Evolutionary conservation across 2,329 filamentous ascomycete genomes (phyloP), one percentile per base, ranked within the genome.

Genomic region (Fusarium abutilonis): DNA sequence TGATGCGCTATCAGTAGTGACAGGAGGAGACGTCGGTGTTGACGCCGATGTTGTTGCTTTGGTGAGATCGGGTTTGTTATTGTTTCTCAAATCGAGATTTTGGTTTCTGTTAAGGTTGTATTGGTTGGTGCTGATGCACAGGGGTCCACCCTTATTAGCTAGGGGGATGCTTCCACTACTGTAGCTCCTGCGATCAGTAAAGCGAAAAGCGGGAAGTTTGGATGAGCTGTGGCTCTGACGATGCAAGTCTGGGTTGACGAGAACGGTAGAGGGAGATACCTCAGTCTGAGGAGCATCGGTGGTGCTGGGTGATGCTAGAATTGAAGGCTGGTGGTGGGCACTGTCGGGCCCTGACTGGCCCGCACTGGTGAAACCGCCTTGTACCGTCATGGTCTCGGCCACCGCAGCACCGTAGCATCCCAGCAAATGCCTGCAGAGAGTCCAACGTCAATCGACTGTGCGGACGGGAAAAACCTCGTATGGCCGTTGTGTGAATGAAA

Each of bases 131-230:
- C 42, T 52, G 45, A 63, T 49, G 21, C 42, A 43, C 57, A 65
- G 57, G 62, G 62, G 48, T 47, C 59, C 63, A 38, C 40, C 53
- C 42, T 55, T 63, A 45, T 55, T 56, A 42, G 70, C 64, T 67
- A 65, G 49, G 66, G 61, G 60, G 63, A 66, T 62, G 57, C 55
- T 60, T 69, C 52, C 54, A 65, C 59, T 53, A 38, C 56, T 56
- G 42, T 45, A 67, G 58, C 55, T 77, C 52, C 74, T 75, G 51
- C 80, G 74, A 73, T 85, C 82, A 63, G 77, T 80, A 69, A 83
- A 83, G 56, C 83, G 83, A 72, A 82, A 84, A 19, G 82, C 78
- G 26, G 83, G 83, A 63, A 85, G 74, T 67, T 85, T 85, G 60
- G 83, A 85, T 35, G 82, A 80, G 68, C 79, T 84, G 72, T 85